phyloP scores from a whole-genome alignment of 345 rosid genomes.

The Sisymbrium irio region DNA sequence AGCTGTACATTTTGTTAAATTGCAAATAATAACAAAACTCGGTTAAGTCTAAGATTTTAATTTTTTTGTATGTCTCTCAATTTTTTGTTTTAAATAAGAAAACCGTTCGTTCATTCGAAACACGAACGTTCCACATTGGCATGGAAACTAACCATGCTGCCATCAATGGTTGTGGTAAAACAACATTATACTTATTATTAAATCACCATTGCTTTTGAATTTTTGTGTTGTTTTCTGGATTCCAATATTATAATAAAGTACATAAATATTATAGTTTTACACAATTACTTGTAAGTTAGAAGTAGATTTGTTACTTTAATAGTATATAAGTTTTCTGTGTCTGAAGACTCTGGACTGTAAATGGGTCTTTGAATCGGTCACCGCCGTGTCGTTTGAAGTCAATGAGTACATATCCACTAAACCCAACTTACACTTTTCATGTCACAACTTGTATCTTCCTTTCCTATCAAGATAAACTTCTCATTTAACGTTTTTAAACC shows the following conservation, averaged over 20 bases:
- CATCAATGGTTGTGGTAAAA: not conserved
- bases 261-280: not conserved
- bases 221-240: not conserved
- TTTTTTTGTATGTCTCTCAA: too few species aligned
- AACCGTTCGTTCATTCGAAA: too few species aligned
- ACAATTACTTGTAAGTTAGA: not conserved
- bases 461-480: not conserved
- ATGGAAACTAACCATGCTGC: not conserved
- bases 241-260: not conserved
- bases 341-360: slow-evolving; percentile 7
- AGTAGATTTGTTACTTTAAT: slow-evolving; percentile 7
- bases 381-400: slow-evolving; percentile 14
- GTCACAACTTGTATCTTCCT: slow-evolving; percentile 10
- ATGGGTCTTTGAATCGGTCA: slow-evolving; percentile 17
- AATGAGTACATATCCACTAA: slow-evolving; percentile 21
- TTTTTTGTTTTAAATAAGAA: too few species aligned
- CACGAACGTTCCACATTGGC: not conserved
- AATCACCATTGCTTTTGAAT: not conserved
- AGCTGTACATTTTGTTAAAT: too few species aligned
- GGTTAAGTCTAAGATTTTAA: too few species aligned
- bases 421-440: slow-evolving; percentile 13
- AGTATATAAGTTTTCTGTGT: not conserved
- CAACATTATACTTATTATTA: not conserved
- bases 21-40: too few species aligned
- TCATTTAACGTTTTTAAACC: not conserved